phyloP scores from a whole-genome alignment of 1,284 basidiomycete genomes.

The Leccinum ponderosum region DNA sequence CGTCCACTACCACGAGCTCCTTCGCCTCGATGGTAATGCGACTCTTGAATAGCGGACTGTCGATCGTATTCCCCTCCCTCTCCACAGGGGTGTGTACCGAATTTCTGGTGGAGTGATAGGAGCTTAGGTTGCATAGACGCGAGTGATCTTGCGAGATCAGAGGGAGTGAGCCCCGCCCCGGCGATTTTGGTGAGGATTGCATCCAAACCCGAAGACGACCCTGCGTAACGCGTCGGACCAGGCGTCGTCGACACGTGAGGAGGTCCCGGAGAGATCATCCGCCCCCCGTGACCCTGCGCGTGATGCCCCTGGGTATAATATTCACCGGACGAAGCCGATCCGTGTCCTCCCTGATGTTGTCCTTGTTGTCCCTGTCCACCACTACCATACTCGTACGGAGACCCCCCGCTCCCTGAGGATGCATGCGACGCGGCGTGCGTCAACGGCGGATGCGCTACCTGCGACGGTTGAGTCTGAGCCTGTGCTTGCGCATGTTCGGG shows the following conservation, averaged over 20 bases:
- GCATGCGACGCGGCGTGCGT: slow-evolving; percentile 22
- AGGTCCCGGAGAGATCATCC: slow-evolving; percentile 22
- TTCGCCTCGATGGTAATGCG: slow-evolving; percentile 71
- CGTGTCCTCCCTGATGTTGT: background rate
- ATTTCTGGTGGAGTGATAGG: slow-evolving; percentile 74
- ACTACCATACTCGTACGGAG: slow-evolving; percentile 27
- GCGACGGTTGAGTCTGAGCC: slow-evolving; percentile 16
- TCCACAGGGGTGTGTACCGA: slow-evolving; percentile 94
- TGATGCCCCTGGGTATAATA: slow-evolving; percentile 25
- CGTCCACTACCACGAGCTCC: slow-evolving; percentile 74
- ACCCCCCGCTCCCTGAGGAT: slow-evolving; percentile 26
- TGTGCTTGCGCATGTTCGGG: slow-evolving; percentile 10
- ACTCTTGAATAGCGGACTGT: slow-evolving; percentile 87
- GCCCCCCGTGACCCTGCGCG: slow-evolving; percentile 16
- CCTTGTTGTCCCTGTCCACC: slow-evolving; percentile 16
- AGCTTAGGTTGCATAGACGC: slow-evolving; percentile 77
- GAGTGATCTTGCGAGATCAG: slow-evolving; percentile 82
- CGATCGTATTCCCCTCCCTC: slow-evolving; percentile 97
- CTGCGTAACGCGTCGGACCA: slow-evolving; percentile 16
- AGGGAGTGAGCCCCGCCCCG: slow-evolving; percentile 82
- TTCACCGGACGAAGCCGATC: slow-evolving; percentile 22
- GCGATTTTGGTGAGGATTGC: slow-evolving; percentile 96
- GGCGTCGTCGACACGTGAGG: slow-evolving; percentile 17
- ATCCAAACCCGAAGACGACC: slow-evolving; percentile 64
- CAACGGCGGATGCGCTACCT: slow-evolving; percentile 19